A percentile compares a stretch with the other conserved stretches of the same genome.
Conservation (phyloP, 176 grass and related monocot genomes). For the Secale cereale region DNA sequence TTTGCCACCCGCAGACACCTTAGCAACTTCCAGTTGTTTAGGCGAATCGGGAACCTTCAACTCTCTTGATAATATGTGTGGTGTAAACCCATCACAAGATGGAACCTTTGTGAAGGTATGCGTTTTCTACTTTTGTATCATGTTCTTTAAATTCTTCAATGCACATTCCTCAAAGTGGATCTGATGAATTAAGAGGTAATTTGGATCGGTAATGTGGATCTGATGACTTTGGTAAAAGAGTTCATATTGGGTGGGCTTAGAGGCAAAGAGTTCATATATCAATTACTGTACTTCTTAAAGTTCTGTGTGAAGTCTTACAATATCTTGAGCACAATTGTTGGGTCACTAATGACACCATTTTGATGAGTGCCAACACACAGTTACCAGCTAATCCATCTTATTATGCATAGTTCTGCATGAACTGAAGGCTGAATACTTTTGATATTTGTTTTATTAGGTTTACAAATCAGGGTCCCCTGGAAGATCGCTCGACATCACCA, state of each 20-base stretch:
- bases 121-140: neutral
- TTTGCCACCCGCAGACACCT: conserved; percentile 52
- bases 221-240: neutral
- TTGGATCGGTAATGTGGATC: neutral
- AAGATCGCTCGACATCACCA: conserved; percentile 91
- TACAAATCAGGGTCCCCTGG: conserved; percentile 92
- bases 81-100: conserved; percentile 58
- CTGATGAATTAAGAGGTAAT: neutral
- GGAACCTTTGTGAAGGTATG: conserved; percentile 95
- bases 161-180: neutral
- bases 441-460: conserved; percentile 42
- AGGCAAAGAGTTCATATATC: too few relatives aligned
- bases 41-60: conserved; percentile 61
- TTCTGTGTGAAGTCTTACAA: neutral
- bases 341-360: neutral
- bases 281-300: neutral
- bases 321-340: conserved; percentile 1
- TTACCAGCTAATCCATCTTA: neutral
- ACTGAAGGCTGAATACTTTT: neutral
- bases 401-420: neutral
- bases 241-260: neutral
- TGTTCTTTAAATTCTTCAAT: neutral
- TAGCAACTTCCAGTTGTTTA: conserved; percentile 58
- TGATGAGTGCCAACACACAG: neutral
- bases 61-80: conserved; percentile 53